Conservation (phyloP, 169 alveolate species). For the Plasmodium reichenowi region DNA sequence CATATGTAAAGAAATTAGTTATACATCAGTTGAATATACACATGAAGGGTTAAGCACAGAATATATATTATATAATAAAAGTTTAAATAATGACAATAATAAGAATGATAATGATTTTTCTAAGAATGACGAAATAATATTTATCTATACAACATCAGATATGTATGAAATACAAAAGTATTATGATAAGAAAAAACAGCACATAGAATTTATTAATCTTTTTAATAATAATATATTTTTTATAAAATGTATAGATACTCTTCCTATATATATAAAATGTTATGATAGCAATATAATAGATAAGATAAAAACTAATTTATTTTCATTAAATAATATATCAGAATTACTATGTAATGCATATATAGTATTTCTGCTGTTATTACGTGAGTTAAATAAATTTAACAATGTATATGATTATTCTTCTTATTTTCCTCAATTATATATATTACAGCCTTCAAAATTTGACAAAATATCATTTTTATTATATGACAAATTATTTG, state of each 20-base stretch:
- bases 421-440: conserved; percentile 23
- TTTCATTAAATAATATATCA: not conserved
- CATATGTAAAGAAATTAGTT: not conserved
- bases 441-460: not conserved
- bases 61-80: conserved; percentile 19
- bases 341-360: conserved; percentile 25
- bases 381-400: conserved; percentile 37
- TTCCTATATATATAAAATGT: conserved; percentile 30
- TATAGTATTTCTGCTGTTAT: conserved; percentile 26
- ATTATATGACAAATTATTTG: conserved; percentile 43
- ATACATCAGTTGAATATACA: conserved; percentile 11
- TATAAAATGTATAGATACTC: conserved; percentile 2
- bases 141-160: not conserved
- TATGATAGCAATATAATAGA: conserved; percentile 2
- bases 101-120: not conserved
- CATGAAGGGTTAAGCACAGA: not conserved
- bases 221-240: not conserved
- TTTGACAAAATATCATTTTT: not conserved
- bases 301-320: conserved; percentile 11
- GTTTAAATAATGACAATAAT: not conserved
- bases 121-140: not conserved
- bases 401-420: conserved; percentile 21
- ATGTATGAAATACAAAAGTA: conserved; percentile 3
- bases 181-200: not conserved
- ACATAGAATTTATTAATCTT: not conserved